Evolutionary conservation across 2,329 filamentous ascomycete genomes (phyloP).

Genomic region (Onygenales sp.): DNA sequence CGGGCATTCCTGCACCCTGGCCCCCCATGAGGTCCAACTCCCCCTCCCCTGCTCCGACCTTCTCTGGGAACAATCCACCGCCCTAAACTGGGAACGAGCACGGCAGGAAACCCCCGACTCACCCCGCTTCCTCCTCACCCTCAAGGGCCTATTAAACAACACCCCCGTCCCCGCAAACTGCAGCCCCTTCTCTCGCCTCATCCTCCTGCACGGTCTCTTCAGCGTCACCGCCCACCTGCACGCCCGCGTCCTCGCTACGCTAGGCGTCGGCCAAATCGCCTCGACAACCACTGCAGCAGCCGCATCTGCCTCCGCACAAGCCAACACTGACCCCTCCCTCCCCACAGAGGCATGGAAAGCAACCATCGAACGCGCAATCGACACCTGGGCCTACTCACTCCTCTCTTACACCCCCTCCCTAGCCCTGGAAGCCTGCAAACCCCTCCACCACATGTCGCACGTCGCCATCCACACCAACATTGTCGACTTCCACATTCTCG

Average conservation of each 20-base stretch:
- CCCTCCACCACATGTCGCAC: conserved; percentile 18
- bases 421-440: conserved; percentile 14
- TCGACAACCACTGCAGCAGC: background rate
- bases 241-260: conserved; percentile 13
- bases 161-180: conserved; percentile 16
- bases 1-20: conserved; percentile 18
- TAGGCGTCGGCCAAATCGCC: conserved; percentile 13
- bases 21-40: conserved; percentile 18
- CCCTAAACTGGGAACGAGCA: conserved; percentile 15
- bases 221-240: conserved; percentile 18
- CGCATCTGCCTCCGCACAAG: conserved; percentile 3
- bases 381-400: conserved; percentile 20
- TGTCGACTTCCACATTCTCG: conserved; percentile 20
- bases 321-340: conserved; percentile 5
- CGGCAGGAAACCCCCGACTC: conserved; percentile 13
- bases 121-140: conserved; percentile 16
- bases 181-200: conserved; percentile 16
- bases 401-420: conserved; percentile 17
- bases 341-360: conserved; percentile 18
- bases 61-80: conserved; percentile 16
- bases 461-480: conserved; percentile 18
- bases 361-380: conserved; percentile 17
- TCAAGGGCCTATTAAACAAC: conserved; percentile 14
- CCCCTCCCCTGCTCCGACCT: conserved; percentile 18
- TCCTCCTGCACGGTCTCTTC: conserved; percentile 19